These are phyloP conservation scores for Maudiozyma turicensis DNA, from an alignment of 805 yeast species.

Conservation along the genomic window DNA sequence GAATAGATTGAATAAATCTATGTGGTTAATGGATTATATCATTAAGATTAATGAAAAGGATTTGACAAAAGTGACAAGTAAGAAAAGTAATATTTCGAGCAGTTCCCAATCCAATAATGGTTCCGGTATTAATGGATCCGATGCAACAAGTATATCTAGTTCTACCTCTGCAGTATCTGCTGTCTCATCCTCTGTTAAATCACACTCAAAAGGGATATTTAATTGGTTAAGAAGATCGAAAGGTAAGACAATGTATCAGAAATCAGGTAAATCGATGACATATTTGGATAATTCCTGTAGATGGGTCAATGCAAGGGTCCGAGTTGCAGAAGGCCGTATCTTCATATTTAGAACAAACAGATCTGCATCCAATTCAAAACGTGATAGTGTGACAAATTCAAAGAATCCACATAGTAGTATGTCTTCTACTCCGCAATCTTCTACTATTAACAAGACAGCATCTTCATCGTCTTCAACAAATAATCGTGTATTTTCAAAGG, in stretches of 20 bases:
- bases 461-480: background rate
- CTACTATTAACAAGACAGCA: too few relatives aligned
- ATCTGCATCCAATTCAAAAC: background rate
- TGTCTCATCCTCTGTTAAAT: background rate
- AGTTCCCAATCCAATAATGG: constrained; percentile 1
- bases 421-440: too few relatives aligned
- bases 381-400: background rate
- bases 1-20: constrained; percentile 8
- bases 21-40: constrained; percentile 22
- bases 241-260: constrained; percentile 8
- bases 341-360: constrained; percentile 10
- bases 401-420: too few relatives aligned
- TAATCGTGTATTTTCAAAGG: background rate
- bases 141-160: background rate
- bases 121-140: background rate
- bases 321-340: constrained; percentile 22
- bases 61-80: constrained; percentile 1
- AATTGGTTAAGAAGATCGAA: constrained; percentile 15
- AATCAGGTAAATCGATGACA: constrained; percentile 12
- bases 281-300: constrained; percentile 14
- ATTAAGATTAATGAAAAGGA: constrained; percentile 8
- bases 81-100: background rate
- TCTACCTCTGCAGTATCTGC: background rate
- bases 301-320: constrained; percentile 17
- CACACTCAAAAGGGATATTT: constrained; percentile 6